A percentile compares a stretch with the other conserved stretches of the same genome.
Conservation (phyloP, 768 basidiomycete genomes). For the Boletus fagicola region DNA sequence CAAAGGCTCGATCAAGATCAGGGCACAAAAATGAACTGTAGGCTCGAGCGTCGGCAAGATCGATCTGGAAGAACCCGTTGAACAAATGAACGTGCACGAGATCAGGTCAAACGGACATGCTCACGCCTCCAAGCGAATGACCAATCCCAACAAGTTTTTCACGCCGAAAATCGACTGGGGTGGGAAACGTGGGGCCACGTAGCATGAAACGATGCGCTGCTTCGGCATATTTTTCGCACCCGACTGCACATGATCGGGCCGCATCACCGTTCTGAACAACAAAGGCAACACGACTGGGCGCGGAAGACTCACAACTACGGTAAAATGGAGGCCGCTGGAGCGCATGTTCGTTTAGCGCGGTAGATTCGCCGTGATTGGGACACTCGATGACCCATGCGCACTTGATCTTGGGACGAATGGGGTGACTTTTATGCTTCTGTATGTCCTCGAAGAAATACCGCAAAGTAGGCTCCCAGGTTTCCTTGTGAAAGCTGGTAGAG, state of each 20-base stretch:
- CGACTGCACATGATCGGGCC: conserved; percentile 39
- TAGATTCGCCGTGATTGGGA: conserved; percentile 70
- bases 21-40: conserved; percentile 42
- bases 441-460: conserved; percentile 43
- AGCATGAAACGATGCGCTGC: conserved; percentile 57
- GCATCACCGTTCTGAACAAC: background rate
- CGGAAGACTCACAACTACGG: conserved; percentile 41
- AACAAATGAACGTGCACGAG: background rate
- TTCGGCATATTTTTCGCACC: conserved; percentile 62
- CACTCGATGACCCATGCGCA: conserved; percentile 67
- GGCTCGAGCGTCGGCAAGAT: conserved; percentile 52
- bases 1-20: conserved; percentile 66
- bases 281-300: background rate
- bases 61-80: conserved; percentile 36
- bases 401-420: conserved; percentile 21
- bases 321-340: conserved; percentile 45
- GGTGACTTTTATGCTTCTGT: background rate
- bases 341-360: conserved; percentile 47
- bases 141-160: conserved; percentile 62
- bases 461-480: conserved; percentile 67
- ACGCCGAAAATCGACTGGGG: conserved; percentile 45
- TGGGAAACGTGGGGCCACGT: conserved; percentile 38
- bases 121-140: conserved; percentile 66
- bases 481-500: conserved; percentile 73
- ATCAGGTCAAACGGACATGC: conserved; percentile 44